Base-by-base conservation (phyloP, 257 asterid genomes). In the Nicotiana noctiflora region DNA sequence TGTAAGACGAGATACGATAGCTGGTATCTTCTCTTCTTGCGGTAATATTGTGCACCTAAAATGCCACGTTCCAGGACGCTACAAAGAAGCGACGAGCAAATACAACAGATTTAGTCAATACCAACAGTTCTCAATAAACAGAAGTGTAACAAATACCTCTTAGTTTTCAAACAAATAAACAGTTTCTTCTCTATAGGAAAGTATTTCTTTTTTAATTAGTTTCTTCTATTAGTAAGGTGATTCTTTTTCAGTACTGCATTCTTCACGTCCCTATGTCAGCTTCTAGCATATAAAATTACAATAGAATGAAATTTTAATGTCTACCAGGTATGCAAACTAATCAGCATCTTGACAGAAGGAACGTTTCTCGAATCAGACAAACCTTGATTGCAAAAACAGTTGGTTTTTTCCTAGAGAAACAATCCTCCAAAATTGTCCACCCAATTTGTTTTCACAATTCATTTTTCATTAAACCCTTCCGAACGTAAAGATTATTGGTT, bases 51-150 rank as follows among this genome's bases (percentile, higher is more conserved):
- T 95, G 88, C 97, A 93, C 89, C 99, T 88, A 78, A 95, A 85
- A 84, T 95, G 99, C 99, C 98, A 95, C 0, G 99, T 95, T 25
- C 98, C 99, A 5, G 89, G 87, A 27, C 87, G 94, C 98, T 91
- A 34, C 74, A 18, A 12, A 23, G 75, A 61, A 46, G 44, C 46
- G 18, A 31, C 31, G 7, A 23, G 13, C 21, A 62, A 60, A 79
- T 19, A 46, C 65, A 67, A 46, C 65, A 67, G 37, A 21, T 44
- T 70, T 70, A 70, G 77, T 44, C 34, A 49, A 46, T 44, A 72
- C 14, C 1, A 70, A 29, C 77, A 44, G 34, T 44, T 44, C 60
- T 0, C 77, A 6, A 3, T 19, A 44, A 46, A 0, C 21, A 21
- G 15, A 7, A 21, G 77, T 12, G 12, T 44, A 40, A 40, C 14